Conservation (phyloP, 208 protist species). For the Herpetomonas tarakana region DNA sequence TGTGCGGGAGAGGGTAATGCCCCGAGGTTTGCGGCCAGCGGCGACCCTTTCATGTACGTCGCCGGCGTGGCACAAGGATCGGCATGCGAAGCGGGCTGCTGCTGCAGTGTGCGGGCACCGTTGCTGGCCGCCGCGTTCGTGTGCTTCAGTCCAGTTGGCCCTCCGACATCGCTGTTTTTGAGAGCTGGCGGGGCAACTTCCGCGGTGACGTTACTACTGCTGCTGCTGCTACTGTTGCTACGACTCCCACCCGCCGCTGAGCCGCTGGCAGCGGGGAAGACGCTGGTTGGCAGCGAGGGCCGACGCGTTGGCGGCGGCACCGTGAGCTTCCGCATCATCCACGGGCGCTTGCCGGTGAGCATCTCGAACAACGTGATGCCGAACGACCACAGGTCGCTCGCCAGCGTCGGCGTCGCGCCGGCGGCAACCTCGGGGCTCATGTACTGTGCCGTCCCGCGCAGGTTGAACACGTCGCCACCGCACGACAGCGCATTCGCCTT, state of each 20-base stretch:
- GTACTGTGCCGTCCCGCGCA: constrained; percentile 66
- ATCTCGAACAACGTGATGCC: constrained; percentile 64
- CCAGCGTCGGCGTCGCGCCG: constrained; percentile 33
- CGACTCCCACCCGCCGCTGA: too few species aligned
- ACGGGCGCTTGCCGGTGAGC: constrained; percentile 66
- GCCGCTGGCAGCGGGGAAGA: background rate
- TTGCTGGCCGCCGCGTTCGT: background rate
- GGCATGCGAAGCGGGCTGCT: background rate
- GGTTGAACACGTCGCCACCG: constrained; percentile 26
- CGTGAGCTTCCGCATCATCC: constrained; percentile 9
- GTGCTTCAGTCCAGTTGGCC: background rate
- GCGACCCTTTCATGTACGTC: too few species aligned
- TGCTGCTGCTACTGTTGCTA: too few species aligned
- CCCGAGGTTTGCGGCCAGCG: background rate
- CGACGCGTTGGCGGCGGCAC: background rate
- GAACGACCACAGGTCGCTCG: constrained; percentile 76
- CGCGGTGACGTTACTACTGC: too few species aligned
- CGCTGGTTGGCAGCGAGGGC: background rate
- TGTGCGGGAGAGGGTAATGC: background rate
- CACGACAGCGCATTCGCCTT: constrained; percentile 19
- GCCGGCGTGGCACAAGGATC: too few species aligned
- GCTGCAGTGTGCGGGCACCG: background rate
- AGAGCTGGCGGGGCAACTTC: too few species aligned
- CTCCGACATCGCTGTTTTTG: too few species aligned
- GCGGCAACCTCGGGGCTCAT: constrained; percentile 62